Base-by-base conservation (phyloP, 768 basidiomycete species). In the Cystobasidium onofrii region DNA sequence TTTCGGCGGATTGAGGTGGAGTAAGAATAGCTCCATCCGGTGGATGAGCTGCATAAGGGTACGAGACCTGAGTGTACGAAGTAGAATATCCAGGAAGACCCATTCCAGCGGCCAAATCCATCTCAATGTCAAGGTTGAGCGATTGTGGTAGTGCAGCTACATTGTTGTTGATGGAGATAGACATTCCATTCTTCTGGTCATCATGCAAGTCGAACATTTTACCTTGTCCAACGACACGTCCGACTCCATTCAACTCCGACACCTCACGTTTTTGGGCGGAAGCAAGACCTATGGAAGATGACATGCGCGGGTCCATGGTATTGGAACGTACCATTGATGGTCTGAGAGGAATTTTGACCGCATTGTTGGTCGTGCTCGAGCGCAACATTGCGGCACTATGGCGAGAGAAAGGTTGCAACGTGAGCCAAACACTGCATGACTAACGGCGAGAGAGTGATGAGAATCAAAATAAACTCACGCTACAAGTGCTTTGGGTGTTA, bases 1-100 rank as follows among this genome's bases (percentile, higher is more conserved):
- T 27, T 23, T 64, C 63, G 12, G 44, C 39, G 9, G 63, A 64
- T 9, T 64, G 63, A 64, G 63, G 63, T 7, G 63, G 63, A 36
- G 63, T 64, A 15, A 64, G 27, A 13, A 64, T 27, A 27, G 39
- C 27, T 64, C 36, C 63, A 29, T 23, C 6, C 13, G 36, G 27
- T 18, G 63, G 20, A 39, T 25, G 25, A 7, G 33, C 39, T 17
- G 36, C 12, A 64, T 27, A 43, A 64, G 63, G 63, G n/a, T 64
- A 44, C 15, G 43, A 34, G 34, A 64, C 25, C 18, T 44, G 63
- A 64, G 43, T 39, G 20, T 31, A 64, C 20, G 63, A 39, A 10
- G 63, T 27, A 39, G 43, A 13, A 31, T 44, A 27, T 64, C 36
- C 63, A 36, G 25, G 23, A 25, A 27, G 12, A 44, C 34, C 63